Evolutionary conservation across 2,329 filamentous ascomycete species (phyloP).

Genomic region (Huntiella decipiens): DNA sequence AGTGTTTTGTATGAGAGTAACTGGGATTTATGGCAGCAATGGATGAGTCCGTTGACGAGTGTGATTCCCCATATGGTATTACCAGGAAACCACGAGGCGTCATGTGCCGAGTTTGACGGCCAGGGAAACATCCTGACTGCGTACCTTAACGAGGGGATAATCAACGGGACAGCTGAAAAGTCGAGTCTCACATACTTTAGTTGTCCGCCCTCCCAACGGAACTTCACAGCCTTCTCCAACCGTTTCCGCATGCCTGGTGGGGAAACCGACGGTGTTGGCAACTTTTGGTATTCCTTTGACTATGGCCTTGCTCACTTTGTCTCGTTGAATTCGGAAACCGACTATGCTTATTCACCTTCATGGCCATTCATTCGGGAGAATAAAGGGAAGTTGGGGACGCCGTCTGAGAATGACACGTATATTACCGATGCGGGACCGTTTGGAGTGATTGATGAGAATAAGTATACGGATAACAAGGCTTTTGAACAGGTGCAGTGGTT

Average conservation of each 20-base stretch:
- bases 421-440: slow-evolving; percentile 31
- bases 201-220: slow-evolving; percentile 31
- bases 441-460: slow-evolving; percentile 22
- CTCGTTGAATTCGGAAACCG: slow-evolving; percentile 28
- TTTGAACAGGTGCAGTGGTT: slow-evolving; percentile 30
- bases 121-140: slow-evolving; percentile 25
- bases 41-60: slow-evolving; percentile 23
- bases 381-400: slow-evolving; percentile 22
- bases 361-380: slow-evolving; percentile 25
- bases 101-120: slow-evolving; percentile 29
- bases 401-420: slow-evolving; percentile 24
- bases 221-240: slow-evolving; percentile 31
- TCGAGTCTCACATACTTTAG: slow-evolving; percentile 28
- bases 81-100: slow-evolving; percentile 31
- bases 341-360: slow-evolving; percentile 28
- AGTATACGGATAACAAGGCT: slow-evolving; percentile 20
- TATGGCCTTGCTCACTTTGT: slow-evolving; percentile 34
- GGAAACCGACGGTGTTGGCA: slow-evolving; percentile 28
- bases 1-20: slow-evolving; percentile 30
- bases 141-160: slow-evolving; percentile 24
- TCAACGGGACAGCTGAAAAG: slow-evolving; percentile 23
- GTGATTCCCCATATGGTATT: slow-evolving; percentile 31
- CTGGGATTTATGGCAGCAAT: slow-evolving; percentile 33
- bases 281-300: slow-evolving; percentile 37
- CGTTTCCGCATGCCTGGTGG: slow-evolving; percentile 31